phyloP scores from a whole-genome alignment of 768 basidiomycete genomes.

The Rhizopogon vulgaris region DNA sequence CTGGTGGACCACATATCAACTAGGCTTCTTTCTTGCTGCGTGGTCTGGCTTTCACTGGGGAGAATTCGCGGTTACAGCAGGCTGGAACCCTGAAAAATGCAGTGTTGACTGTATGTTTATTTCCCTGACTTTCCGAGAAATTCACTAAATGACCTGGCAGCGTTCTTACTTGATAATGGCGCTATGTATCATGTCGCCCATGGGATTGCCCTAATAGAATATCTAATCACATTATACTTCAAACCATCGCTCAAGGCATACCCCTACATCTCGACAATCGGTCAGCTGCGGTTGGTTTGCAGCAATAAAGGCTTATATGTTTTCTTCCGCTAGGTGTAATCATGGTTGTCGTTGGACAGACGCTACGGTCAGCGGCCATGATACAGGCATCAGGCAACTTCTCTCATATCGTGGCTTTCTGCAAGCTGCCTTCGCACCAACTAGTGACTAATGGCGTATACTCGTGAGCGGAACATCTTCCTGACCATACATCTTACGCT shows the following conservation, averaged over 20 bases:
- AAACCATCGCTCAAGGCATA: conserved; percentile 56
- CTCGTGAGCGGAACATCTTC: conserved; percentile 44
- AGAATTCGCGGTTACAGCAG: conserved; percentile 93
- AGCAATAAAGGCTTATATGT: background rate
- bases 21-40: conserved; percentile 77
- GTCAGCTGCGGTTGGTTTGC: conserved; percentile 30
- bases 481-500: background rate
- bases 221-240: conserved; percentile 64
- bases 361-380: conserved; percentile 88
- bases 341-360: conserved; percentile 66
- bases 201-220: conserved; percentile 70
- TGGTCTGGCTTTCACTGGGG: conserved; percentile 91
- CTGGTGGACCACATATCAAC: conserved; percentile 68
- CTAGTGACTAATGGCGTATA: conserved; percentile 91
- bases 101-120: conserved; percentile 80
- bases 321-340: conserved; percentile 44
- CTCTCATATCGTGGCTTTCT: conserved; percentile 79
- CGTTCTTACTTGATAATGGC: conserved; percentile 92
- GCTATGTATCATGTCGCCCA: conserved; percentile 81
- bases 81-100: conserved; percentile 91
- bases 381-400: conserved; percentile 92
- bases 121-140: background rate
- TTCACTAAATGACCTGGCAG: conserved; percentile 33
- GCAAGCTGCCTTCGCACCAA: conserved; percentile 64
- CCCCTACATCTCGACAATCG: conserved; percentile 52